A percentile compares a stretch with the other conserved stretches of the same genome.
These are phyloP conservation scores for Microascus cirrosus DNA, from an alignment of 2,329 filamentous ascomycete genomes.

Conservation along the genomic window DNA sequence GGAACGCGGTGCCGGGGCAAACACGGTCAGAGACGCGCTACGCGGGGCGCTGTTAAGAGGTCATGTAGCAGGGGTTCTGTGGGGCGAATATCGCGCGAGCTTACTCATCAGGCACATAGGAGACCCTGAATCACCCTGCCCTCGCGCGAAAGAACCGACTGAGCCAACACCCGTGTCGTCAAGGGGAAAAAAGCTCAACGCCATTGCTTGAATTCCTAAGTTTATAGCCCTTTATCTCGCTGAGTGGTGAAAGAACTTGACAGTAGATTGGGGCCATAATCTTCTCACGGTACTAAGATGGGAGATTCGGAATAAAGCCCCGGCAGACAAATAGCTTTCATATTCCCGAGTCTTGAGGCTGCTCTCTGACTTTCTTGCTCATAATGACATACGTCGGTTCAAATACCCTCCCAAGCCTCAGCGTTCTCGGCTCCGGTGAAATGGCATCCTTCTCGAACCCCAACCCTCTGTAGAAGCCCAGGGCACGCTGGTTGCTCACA, in stretches of 20 bases:
- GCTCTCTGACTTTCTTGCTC: constrained; percentile 27
- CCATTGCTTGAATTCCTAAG: too few species aligned
- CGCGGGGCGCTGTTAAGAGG: constrained; percentile 1
- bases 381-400: constrained; percentile 50
- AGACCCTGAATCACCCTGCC: too few species aligned
- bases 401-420: constrained; percentile 42
- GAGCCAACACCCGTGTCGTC: too few species aligned
- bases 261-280: too few species aligned
- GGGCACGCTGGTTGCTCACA: constrained; percentile 43
- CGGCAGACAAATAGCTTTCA: background rate
- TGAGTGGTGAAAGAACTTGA: too few species aligned
- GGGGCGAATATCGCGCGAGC: background rate
- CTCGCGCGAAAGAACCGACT: too few species aligned
- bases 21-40: constrained; percentile 3
- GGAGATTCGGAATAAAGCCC: background rate
- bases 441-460: constrained; percentile 46
- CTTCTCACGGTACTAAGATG: too few species aligned
- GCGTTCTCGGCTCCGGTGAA: constrained; percentile 39
- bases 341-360: background rate
- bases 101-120: background rate
- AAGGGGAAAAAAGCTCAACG: too few species aligned
- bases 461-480: constrained; percentile 48
- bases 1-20: constrained; percentile 2
- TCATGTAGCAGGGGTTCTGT: constrained; percentile 1
- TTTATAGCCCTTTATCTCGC: too few species aligned